A percentile compares a stretch with the other conserved stretches of the same genome.
phyloP scores from a whole-genome alignment of 768 basidiomycete species.

The Tulasnella sp. region DNA sequence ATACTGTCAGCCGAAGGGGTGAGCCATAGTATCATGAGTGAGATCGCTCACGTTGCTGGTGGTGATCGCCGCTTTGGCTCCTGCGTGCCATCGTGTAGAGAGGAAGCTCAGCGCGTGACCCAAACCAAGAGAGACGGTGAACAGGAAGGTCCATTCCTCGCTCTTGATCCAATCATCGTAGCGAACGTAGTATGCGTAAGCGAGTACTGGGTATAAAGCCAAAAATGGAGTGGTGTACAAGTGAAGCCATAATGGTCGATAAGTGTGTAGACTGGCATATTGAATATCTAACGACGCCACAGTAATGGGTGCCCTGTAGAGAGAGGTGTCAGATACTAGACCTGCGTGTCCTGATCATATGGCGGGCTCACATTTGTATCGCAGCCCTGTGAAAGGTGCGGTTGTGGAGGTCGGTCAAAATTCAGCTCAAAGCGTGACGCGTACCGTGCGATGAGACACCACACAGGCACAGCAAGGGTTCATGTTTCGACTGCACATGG shows the following conservation, averaged over 20 bases:
- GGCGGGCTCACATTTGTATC: too few species aligned
- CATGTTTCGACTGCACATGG: too few species aligned
- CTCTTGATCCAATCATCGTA: conserved; percentile 87
- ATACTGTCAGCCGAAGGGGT: conserved; percentile 1
- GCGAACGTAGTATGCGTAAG: conserved; percentile 83
- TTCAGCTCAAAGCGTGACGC: too few species aligned
- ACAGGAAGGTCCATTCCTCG: conserved; percentile 97
- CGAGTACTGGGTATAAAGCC: conserved; percentile 69
- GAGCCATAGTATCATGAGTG: not conserved
- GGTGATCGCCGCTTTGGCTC: conserved; percentile 68
- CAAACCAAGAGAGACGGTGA: conserved; percentile 71
- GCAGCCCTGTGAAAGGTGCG: too few species aligned
- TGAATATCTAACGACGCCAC: conserved; percentile 60
- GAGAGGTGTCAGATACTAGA: too few species aligned
- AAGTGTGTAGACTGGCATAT: conserved; percentile 52
- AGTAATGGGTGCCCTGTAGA: conserved; percentile 34
- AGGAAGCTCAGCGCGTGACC: conserved; percentile 90
- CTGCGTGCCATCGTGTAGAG: conserved; percentile 79
- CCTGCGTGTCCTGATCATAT: too few species aligned
- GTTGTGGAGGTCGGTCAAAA: too few species aligned
- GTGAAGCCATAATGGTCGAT: conserved; percentile 58
- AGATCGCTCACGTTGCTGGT: conserved; percentile 49
- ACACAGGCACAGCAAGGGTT: too few species aligned
- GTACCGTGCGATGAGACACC: too few species aligned
- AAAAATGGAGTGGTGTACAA: conserved; percentile 70